Conservation (phyloP, 169 alveolate genomes). For the Plasmodium knowlesi region DNA sequence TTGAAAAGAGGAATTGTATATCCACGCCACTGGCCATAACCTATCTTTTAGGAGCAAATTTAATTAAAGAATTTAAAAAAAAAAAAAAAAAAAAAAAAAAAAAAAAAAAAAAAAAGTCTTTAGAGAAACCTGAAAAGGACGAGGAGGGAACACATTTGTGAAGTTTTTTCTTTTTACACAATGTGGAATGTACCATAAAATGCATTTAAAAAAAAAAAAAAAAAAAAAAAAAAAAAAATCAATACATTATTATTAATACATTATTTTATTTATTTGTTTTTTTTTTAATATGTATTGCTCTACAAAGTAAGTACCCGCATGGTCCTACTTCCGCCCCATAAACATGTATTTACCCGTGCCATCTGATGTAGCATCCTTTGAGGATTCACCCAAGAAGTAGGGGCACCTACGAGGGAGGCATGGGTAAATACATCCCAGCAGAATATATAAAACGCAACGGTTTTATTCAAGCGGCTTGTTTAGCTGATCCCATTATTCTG, state of each 20-base stretch:
- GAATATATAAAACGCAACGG: not conserved
- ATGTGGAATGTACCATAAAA: not conserved
- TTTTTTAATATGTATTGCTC: not conserved
- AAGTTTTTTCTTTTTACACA: not conserved
- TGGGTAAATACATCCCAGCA: not conserved
- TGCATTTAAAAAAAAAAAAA: not conserved
- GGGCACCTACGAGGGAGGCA: not conserved
- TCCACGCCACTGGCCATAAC: not conserved
- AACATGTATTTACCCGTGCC: not conserved
- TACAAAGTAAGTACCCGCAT: not conserved
- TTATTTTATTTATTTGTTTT: not conserved
- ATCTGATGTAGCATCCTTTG: not conserved
- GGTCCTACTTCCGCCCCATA: not conserved
- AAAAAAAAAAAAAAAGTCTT: not conserved
- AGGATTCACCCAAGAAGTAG: too few relatives aligned
- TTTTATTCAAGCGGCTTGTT: not conserved
- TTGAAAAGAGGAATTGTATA: not conserved
- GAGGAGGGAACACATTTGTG: not conserved
- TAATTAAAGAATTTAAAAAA: not conserved
- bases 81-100: not conserved
- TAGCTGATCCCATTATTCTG: not conserved
- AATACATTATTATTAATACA: not conserved
- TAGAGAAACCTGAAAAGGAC: not conserved
- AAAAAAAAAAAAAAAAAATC: too few relatives aligned
- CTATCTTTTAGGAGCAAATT: not conserved